Percentiles rank a stretch among this genome's conserved stretches.
Evolutionary conservation across 225 moss, liverwort and hornwort genomes (phyloP).

Genomic region (Pseudoscleropodium purum): DNA sequence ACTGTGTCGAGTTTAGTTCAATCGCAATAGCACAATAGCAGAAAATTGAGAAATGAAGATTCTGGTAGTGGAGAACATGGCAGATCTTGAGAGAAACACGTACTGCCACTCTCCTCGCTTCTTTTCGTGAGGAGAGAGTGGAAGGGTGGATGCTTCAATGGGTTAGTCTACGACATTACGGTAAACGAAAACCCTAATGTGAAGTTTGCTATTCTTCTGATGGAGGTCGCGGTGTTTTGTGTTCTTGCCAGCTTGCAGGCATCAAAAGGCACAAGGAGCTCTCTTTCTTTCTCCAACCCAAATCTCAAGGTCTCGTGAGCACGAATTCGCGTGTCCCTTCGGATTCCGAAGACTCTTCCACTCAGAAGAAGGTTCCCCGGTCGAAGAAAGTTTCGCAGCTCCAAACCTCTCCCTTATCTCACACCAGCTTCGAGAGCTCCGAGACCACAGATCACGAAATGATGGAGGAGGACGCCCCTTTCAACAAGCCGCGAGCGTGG

Average conservation of each 20-base stretch:
- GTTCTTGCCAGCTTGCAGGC: constrained; percentile 62
- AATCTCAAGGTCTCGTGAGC: constrained; percentile 38
- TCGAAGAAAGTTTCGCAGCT: constrained; percentile 59
- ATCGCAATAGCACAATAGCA: background rate
- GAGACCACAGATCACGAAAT: constrained; percentile 29
- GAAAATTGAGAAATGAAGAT: background rate
- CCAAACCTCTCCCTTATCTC: constrained; percentile 25
- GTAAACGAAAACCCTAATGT: background rate
- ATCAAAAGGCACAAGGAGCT: constrained; percentile 76
- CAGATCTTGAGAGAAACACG: background rate
- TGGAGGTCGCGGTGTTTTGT: background rate
- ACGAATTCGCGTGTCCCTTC: constrained; percentile 27
- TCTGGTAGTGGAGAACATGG: background rate
- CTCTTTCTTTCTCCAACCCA: constrained; percentile 73
- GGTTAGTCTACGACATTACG: background rate
- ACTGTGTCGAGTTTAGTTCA: background rate
- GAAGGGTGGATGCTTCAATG: background rate
- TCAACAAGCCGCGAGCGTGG: constrained; percentile 31
- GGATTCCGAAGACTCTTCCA: constrained; percentile 78
- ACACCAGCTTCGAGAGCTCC: constrained; percentile 43
- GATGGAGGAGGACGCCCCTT: constrained; percentile 24
- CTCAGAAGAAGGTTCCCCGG: constrained; percentile 57
- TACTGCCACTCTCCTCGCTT: background rate
- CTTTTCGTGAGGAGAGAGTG: background rate
- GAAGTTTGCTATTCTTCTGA: background rate